Conservation (phyloP, 2,329 filamentous ascomycete genomes). For the Pleomassaria siparia region DNA sequence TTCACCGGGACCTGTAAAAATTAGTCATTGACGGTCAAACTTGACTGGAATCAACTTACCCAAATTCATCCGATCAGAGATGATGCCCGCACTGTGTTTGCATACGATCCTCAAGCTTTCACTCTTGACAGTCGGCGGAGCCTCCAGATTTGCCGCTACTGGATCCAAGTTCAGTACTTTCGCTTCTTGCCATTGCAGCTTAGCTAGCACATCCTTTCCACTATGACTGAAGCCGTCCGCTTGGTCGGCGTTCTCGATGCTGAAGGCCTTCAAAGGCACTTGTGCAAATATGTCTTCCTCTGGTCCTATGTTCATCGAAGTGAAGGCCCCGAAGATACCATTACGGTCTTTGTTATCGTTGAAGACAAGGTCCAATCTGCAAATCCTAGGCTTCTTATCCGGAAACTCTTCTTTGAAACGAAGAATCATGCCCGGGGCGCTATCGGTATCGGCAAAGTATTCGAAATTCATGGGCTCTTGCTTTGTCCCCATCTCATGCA, state of each 20-base stretch:
- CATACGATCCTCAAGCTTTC: slow-evolving; percentile 75
- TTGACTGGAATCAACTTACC: slow-evolving; percentile 42
- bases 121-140: slow-evolving; percentile 70
- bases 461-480: slow-evolving; percentile 74
- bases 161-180: slow-evolving; percentile 73
- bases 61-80: slow-evolving; percentile 83
- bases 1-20: slow-evolving; percentile 44
- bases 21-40: slow-evolving; percentile 6
- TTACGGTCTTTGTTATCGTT: slow-evolving; percentile 70
- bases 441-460: slow-evolving; percentile 63
- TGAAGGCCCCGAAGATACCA: slow-evolving; percentile 70
- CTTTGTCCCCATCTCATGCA: slow-evolving; percentile 64
- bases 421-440: slow-evolving; percentile 70
- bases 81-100: slow-evolving; percentile 72
- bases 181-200: slow-evolving; percentile 64
- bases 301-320: slow-evolving; percentile 67
- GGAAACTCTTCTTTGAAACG: slow-evolving; percentile 63
- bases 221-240: slow-evolving; percentile 45
- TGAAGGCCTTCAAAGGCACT: slow-evolving; percentile 65
- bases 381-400: slow-evolving; percentile 49
- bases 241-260: slow-evolving; percentile 61
- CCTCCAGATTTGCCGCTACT: slow-evolving; percentile 55
- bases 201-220: slow-evolving; percentile 46
- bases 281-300: slow-evolving; percentile 73
- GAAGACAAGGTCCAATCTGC: slow-evolving; percentile 78